phyloP scores from a whole-genome alignment of 495 filamentous ascomycete species.

The Gamarada debralockiae region DNA sequence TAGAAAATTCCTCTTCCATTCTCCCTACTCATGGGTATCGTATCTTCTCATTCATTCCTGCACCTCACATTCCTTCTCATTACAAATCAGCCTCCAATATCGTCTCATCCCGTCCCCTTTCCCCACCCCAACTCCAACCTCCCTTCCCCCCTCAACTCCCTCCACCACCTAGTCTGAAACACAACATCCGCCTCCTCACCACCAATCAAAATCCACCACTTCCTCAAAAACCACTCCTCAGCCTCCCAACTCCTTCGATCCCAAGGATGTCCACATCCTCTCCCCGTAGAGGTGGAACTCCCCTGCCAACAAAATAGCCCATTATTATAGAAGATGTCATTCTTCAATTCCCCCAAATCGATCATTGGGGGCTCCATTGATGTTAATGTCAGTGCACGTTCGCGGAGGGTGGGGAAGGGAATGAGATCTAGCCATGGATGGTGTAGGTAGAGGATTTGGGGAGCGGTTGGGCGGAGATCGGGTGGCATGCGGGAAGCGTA shows the following conservation, averaged over 20 bases:
- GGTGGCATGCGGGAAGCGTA: slow-evolving; percentile 26
- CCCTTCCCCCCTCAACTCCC: slow-evolving; percentile 4
- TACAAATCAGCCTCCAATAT: too few species aligned
- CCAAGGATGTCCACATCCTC: slow-evolving; percentile 22
- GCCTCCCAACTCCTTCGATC: slow-evolving; percentile 36
- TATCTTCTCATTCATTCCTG: too few species aligned
- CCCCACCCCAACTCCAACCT: background rate
- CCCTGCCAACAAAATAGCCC: slow-evolving; percentile 10
- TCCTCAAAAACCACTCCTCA: slow-evolving; percentile 34
- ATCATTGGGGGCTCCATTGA: slow-evolving; percentile 14
- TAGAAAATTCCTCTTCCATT: too few species aligned
- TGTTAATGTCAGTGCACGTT: slow-evolving; percentile 22
- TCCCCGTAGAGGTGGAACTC: background rate
- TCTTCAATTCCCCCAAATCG: slow-evolving; percentile 20
- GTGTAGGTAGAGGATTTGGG: slow-evolving; percentile 40
- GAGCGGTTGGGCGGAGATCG: slow-evolving; percentile 41
- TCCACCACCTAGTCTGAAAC: slow-evolving; percentile 14
- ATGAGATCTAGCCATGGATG: slow-evolving; percentile 53
- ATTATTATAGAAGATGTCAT: slow-evolving; percentile 17
- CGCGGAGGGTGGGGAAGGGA: slow-evolving; percentile 44
- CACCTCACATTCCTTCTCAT: too few species aligned
- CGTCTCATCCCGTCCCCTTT: too few species aligned
- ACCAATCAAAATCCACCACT: slow-evolving; percentile 28
- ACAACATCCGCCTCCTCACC: slow-evolving; percentile 10
- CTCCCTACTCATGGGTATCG: too few species aligned